Conservation (phyloP, 2,329 filamentous ascomycete species). For the Xylogone sp. region DNA sequence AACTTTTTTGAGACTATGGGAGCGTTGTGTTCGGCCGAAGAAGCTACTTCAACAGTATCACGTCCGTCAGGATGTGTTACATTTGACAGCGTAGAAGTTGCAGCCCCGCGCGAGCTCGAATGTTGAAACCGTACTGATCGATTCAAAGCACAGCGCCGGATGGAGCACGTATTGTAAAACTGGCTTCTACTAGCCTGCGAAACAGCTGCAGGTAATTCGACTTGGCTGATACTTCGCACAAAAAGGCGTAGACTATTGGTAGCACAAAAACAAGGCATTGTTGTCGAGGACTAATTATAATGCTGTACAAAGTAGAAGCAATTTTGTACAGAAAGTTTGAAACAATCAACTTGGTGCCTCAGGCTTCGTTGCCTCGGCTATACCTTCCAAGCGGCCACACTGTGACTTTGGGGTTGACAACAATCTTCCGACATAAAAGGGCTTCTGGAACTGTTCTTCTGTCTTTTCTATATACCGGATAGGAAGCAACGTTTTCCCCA, state of each 20-base stretch:
- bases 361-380: not conserved
- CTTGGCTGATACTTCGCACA: conserved; percentile 24
- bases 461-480: too few species aligned
- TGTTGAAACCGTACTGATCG: not conserved
- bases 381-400: too few species aligned
- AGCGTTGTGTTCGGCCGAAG: not conserved
- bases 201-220: conserved; percentile 18
- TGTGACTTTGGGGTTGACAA: too few species aligned
- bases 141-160: conserved; percentile 3
- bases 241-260: conserved; percentile 22
- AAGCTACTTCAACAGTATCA: not conserved
- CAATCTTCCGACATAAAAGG: too few species aligned
- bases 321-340: too few species aligned
- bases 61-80: not conserved
- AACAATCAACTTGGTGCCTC: not conserved
- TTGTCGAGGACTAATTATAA: not conserved
- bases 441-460: too few species aligned
- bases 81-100: not conserved
- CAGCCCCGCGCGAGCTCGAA: not conserved
- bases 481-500: too few species aligned
- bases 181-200: conserved; percentile 1
- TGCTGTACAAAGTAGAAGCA: too few species aligned
- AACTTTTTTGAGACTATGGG: not conserved
- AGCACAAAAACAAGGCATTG: conserved; percentile 25
- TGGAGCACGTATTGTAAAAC: conserved; percentile 1